phyloP scores from a whole-genome alignment of 2,329 filamentous ascomycete species.

The Stagonosporopsis rhizophila region DNA sequence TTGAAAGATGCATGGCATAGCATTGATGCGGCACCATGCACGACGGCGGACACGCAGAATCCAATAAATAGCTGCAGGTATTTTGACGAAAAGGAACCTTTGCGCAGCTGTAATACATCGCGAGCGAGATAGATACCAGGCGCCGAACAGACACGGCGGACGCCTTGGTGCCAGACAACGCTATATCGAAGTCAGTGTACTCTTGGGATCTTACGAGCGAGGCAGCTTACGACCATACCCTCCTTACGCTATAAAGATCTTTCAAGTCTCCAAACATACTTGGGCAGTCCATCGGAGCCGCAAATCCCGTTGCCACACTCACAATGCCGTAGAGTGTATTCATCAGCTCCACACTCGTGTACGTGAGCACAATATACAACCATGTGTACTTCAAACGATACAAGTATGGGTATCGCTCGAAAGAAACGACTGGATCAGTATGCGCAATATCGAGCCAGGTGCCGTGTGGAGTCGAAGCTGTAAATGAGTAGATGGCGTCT shows the following conservation, averaged over 20 bases:
- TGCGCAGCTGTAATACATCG: conserved; percentile 28
- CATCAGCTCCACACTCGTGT: conserved; percentile 23
- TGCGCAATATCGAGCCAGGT: conserved; percentile 26
- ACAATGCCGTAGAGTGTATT: conserved; percentile 10
- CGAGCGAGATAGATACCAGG: conserved; percentile 27
- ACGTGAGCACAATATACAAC: conserved; percentile 31
- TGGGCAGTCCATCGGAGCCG: conserved; percentile 37
- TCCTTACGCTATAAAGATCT: conserved; percentile 28
- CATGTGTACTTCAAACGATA: conserved; percentile 25
- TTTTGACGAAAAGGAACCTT: conserved; percentile 38
- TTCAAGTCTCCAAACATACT: conserved; percentile 30
- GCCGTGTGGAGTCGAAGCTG: conserved; percentile 32
- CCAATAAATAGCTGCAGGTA: conserved; percentile 39
- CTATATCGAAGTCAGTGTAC: neutral
- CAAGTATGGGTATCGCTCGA: conserved; percentile 15
- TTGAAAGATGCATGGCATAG: conserved; percentile 19
- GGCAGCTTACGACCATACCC: conserved; percentile 34
- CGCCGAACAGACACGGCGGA: conserved; percentile 28
- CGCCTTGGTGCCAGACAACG: conserved; percentile 37
- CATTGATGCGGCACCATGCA: conserved; percentile 31
- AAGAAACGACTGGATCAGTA: conserved; percentile 6
- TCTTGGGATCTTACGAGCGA: too few relatives aligned
- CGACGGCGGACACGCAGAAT: conserved; percentile 29
- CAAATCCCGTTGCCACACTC: conserved; percentile 25
- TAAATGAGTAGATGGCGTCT: conserved; percentile 25